Conservation (phyloP, 2,329 filamentous ascomycete species). For the Fusarium veterinarium region DNA sequence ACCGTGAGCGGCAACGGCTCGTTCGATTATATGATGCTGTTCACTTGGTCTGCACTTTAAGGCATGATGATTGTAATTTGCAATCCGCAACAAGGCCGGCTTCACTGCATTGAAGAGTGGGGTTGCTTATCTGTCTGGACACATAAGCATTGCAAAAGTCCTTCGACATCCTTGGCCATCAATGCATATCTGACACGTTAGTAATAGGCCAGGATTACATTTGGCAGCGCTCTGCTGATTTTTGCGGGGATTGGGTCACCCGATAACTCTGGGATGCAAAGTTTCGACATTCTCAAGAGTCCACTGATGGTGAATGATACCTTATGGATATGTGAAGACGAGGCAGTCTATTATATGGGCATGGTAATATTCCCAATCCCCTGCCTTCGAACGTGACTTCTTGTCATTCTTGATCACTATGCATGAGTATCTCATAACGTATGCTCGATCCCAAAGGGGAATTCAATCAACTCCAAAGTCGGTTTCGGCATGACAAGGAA, state of each 20-base stretch:
- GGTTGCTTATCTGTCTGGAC: neutral
- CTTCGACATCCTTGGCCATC: neutral
- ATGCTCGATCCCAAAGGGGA: accelerated
- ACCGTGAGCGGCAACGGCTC: neutral
- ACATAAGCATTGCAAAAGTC: neutral
- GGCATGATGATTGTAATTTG: neutral
- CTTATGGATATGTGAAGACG: accelerated
- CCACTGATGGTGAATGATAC: no score
- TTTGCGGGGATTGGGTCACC: neutral
- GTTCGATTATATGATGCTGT: neutral
- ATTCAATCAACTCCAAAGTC: accelerated
- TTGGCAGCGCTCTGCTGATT: neutral
- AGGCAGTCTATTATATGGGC: accelerated
- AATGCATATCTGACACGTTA: neutral
- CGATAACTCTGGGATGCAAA: neutral
- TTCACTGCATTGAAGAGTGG: neutral
- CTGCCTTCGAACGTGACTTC: accelerated
- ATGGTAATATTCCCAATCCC: no score
- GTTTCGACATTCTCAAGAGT: neutral
- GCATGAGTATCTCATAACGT: accelerated
- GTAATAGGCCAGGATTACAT: accelerated
- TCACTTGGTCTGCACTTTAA: neutral
- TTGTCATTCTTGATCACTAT: accelerated
- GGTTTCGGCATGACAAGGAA: neutral
- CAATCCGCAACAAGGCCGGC: accelerated